Evolutionary conservation across 495 filamentous ascomycete genomes (phyloP), one percentile per base, ranked within the genome.

Genomic region (Hypoxylon fuscum): DNA sequence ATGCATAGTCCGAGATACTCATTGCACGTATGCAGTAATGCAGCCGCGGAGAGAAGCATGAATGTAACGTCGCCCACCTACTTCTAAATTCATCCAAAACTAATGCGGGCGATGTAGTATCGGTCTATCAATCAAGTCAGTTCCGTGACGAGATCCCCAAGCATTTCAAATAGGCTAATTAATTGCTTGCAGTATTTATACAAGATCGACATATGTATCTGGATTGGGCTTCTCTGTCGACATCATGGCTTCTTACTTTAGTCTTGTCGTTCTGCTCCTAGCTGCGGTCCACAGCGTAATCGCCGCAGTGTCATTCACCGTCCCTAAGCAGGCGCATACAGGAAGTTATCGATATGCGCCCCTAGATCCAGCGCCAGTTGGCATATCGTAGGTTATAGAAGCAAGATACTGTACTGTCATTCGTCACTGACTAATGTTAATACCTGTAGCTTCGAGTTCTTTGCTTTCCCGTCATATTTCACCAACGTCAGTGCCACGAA

Each of bases 381-480:
- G 83, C 9, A 74, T 87, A 41, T 87, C 83, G 72, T 83, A 64
- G 62, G 79, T 73, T 14, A 51, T 20, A 8, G 8, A 1, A 35
- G 23, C 5, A 8, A 3, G 12, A 3, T 18, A 1, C 25, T 18
- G 20, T 22, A 3, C 20, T 9, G 32, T 23, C 22, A 37, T 37
- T 49, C 9, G 45, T 22, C 8, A 45, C 67, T 22, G n/a, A n/a
- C n/a, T n/a, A n/a, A n/a, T n/a, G n/a, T n/a, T n/a, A 54, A 23
- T 9, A 3, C 2, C 3, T 5, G 0, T 22, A 81, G 77, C 6
- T 79, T 85, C 47, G 83, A 87, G 49, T 86, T 87, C 69, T 87
- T 88, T 58, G 75, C 83, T 0, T 86, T 85, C 47, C 85, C 85
- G 0, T 80, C 76, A 0, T 88, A 87, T 64, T 78, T 86, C 51